These are phyloP conservation scores for Micromonas pusilla DNA, from an alignment of 139 green algal genomes.

Conservation along the genomic window DNA sequence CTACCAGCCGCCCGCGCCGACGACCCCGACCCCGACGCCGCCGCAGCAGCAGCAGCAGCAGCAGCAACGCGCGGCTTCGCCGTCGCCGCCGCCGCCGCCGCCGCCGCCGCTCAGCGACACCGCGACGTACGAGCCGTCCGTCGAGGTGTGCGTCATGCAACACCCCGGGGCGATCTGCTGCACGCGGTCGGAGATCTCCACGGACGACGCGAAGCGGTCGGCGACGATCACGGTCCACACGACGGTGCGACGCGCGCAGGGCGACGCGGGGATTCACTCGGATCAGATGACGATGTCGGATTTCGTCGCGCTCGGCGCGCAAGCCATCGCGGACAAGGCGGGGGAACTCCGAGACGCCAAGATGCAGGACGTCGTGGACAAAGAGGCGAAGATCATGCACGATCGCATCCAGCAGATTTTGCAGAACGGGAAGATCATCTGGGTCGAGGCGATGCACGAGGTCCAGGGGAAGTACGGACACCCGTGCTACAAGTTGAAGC, in stretches of 20 bases:
- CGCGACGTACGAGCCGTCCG: no score
- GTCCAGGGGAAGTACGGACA: constrained; percentile 40
- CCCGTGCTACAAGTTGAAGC: constrained; percentile 41
- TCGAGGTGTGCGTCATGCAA: neutral
- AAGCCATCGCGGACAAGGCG: neutral
- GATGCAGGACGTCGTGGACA: neutral
- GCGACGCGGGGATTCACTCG: neutral
- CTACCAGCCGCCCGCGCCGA: no score
- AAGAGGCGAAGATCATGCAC: neutral
- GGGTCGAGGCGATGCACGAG: constrained; percentile 4
- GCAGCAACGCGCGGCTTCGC: no score
- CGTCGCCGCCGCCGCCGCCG: no score
- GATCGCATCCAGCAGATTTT: constrained; percentile 32
- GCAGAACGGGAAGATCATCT: constrained; percentile 39
- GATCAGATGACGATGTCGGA: neutral
- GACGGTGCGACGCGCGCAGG: no score
- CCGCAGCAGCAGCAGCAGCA: no score
- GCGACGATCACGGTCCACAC: neutral
- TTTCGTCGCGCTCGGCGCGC: neutral
- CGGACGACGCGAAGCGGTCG: neutral
- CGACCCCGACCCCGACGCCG: no score
- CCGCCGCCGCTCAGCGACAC: no score
- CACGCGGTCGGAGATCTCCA: neutral
- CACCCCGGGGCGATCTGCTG: neutral
- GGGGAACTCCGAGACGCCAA: neutral